A percentile compares a stretch with the other conserved stretches of the same genome.
phyloP scores from a whole-genome alignment of 1,284 basidiomycete genomes.

The Pterulicium gracile region DNA sequence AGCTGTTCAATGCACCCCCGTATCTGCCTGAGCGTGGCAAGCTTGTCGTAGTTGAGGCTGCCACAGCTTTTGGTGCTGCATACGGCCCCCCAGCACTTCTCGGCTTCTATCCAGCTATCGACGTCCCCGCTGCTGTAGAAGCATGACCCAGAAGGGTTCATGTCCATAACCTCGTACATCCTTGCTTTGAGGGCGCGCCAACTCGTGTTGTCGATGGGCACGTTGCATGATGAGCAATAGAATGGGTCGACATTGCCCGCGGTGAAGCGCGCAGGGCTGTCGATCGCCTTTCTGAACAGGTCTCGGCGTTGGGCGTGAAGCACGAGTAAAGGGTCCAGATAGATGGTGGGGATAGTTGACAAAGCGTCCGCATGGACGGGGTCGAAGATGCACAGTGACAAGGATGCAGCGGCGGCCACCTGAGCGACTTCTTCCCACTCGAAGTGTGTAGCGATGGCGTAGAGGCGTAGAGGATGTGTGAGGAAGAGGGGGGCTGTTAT shows the following conservation, averaged over 20 bases:
- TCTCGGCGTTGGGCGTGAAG: background rate
- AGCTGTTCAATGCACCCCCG: slow-evolving; percentile 26
- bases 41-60: slow-evolving; percentile 28
- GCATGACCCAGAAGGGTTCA: slow-evolving; percentile 5
- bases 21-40: slow-evolving; percentile 31
- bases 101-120: slow-evolving; percentile 28
- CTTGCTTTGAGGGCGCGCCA: slow-evolving; percentile 26
- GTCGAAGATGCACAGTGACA: slow-evolving; percentile 12
- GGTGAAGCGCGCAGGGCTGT: slow-evolving; percentile 18
- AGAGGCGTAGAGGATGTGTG: slow-evolving; percentile 24
- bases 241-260: slow-evolving; percentile 18
- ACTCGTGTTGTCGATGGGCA: slow-evolving; percentile 19
- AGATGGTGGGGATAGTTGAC: slow-evolving; percentile 17
- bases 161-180: slow-evolving; percentile 28
- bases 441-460: slow-evolving; percentile 26
- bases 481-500: slow-evolving; percentile 26
- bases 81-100: slow-evolving; percentile 30
- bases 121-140: slow-evolving; percentile 10
- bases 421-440: slow-evolving; percentile 29
- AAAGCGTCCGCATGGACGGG: slow-evolving; percentile 13
- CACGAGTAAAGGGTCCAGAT: background rate
- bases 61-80: slow-evolving; percentile 27
- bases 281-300: background rate
- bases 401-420: slow-evolving; percentile 23
- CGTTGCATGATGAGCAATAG: slow-evolving; percentile 19